A percentile compares a stretch with the other conserved stretches of the same genome.
These are phyloP conservation scores for Stellera chamaejasme DNA, from an alignment of 345 rosid genomes.

Conservation along the genomic window DNA sequence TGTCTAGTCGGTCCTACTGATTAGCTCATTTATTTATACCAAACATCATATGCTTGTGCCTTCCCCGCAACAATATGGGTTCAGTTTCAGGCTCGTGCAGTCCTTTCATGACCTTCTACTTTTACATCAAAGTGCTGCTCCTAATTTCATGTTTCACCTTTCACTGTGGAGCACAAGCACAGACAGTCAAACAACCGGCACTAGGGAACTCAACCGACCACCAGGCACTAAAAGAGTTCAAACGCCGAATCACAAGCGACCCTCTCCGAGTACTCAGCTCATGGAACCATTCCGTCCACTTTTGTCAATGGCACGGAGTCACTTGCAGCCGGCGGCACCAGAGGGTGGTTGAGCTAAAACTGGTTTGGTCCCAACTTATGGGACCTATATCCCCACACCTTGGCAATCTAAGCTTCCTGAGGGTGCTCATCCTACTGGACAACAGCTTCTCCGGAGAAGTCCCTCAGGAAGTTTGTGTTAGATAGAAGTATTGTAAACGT, in stretches of 20 bases:
- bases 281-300: neutral
- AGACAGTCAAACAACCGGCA: too few relatives aligned
- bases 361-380: neutral
- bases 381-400: neutral
- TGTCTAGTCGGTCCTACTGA: too few relatives aligned
- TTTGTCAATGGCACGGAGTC: neutral
- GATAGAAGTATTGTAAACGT: too few relatives aligned
- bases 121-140: too few relatives aligned
- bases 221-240: neutral
- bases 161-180: too few relatives aligned
- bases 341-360: neutral
- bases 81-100: too few relatives aligned
- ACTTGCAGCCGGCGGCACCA: neutral
- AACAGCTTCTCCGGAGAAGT: conserved; percentile 4
- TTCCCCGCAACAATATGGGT: too few relatives aligned
- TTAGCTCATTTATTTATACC: too few relatives aligned
- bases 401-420: neutral
- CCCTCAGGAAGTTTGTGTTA: conserved; percentile 5
- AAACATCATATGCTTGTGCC: too few relatives aligned
- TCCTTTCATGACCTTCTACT: too few relatives aligned
- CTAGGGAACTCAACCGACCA: neutral
- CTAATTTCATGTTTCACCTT: too few relatives aligned
- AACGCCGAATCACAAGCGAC: neutral
- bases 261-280: neutral
- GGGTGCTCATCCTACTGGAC: neutral